Evolutionary conservation across 2,329 filamentous ascomycete species (phyloP), one percentile per base, ranked within the genome.

Genomic region (Aspergillus calidoustus): DNA sequence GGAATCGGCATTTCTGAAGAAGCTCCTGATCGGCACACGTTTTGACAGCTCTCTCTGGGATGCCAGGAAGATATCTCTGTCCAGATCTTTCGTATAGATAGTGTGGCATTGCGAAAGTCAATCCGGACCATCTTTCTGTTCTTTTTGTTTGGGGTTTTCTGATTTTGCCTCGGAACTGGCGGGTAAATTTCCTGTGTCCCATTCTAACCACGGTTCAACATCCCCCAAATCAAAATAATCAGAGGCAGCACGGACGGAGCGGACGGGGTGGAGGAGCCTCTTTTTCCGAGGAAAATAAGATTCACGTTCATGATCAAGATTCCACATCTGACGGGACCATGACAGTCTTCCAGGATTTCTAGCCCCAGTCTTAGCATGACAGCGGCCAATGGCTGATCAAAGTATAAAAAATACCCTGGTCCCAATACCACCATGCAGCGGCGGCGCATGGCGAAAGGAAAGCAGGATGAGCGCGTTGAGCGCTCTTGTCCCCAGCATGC

Each of bases 11-110:
- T 46, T 41, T 25, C n/a, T 31, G 23, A 31, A 50, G 56, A 56
- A 57, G 54, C 57, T 66, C 59, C 62, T 64, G 61, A 62, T 64
- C 61, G 59, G 54, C 62, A 50, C 43, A 44, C 59, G 28, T 54
- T 51, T 61, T 64, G 62, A 61, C 59, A 64, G 49, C 61, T 61
- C 54, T n/a, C 15, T 11, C 11, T 46, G 7, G n/a, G 15, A 46
- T 41, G 22, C 22, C 22, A 50, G 46, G 34, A 57, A 50, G 6
- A 9, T 19, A 22, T 57, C 43, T 30, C 23, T 31, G 46, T 41
- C 34, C 34, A 5, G 34, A 46, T 19, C n/a, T 46, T 19, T 23
- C 43, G 7, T 46, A 46, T 46, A 22, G 43, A 19, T 19, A 19
- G 19, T 19, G 19, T 19, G 34, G 13, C 11, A 41, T 41, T 11